Evolutionary conservation across 2,329 filamentous ascomycete species (phyloP), one percentile per base, ranked within the genome.

Genomic region (Arthrobotrys sinensis): DNA sequence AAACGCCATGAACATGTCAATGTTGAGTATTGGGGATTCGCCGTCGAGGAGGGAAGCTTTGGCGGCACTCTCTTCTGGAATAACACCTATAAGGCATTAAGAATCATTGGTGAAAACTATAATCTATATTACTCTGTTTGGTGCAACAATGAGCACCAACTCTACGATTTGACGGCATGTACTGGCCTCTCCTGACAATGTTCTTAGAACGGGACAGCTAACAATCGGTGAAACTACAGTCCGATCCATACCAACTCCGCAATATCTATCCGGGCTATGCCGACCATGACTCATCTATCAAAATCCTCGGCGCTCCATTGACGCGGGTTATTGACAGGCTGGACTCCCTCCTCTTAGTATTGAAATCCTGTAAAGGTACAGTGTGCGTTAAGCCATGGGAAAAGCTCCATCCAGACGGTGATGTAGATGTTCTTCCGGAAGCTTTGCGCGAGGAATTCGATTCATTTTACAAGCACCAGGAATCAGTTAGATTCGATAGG

Each of bases 91-190:
- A 91, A 91, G 83, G 87, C 86, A 0, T 80, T 90, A 19, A 86
- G 89, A n/a, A 83, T 91, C 4, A 85, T 89, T 3, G 84, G 86
- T 0, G 82, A 86, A 1, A 83, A 84, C 3, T 92, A 91, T 81
- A 89, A 87, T 80, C 82, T 92, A 4, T 89, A 90, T 78, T 92
- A 92, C 81, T 87, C 89, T 0, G 89, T 91, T 0, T 92, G 90
- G 90, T 92, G 91, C 81, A 91, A 84, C 12, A 89, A 89, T 64
- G 90, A 91, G 81, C 88, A 89, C 69, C 90, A 92, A 82, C 86
- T 91, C 1, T 92, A 92, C 82, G 87, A 92, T 79, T 81, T 91
- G 45, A 87, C 85, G 81, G 89, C 88, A 82, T 77, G 84, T 81
- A 14, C 21, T 45, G 4, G 28, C 28, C 5, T 16, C 57, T 11